A percentile compares a stretch with the other conserved stretches of the same genome.
Evolutionary conservation across 192 early-diverging fungal genomes (phyloP).

Genomic region (Endogone sp.): DNA sequence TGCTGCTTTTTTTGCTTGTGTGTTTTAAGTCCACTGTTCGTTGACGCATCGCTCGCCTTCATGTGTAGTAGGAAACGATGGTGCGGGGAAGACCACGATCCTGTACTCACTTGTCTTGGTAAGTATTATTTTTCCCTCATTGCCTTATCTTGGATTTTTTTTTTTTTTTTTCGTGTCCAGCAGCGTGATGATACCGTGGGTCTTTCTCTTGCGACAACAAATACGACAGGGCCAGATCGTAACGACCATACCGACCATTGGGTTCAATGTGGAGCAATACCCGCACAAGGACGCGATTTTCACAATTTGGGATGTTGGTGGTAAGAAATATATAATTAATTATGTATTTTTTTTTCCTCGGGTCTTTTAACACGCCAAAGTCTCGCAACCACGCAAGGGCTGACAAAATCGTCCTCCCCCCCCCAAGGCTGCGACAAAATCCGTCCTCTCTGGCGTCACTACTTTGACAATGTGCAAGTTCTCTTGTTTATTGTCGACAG

Average conservation of each 20-base stretch:
- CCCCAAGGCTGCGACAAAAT: conserved; percentile 70
- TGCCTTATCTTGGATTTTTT: neutral
- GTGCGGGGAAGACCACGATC: conserved; percentile 98
- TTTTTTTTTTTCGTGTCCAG: neutral
- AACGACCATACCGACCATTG: conserved; percentile 98
- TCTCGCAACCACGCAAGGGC: neutral
- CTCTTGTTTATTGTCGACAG: conserved; percentile 98
- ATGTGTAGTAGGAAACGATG: conserved; percentile 83
- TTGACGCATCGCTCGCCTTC: too few relatives aligned
- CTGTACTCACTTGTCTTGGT: conserved; percentile 97
- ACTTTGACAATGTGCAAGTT: conserved; percentile 96
- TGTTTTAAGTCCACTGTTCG: conserved; percentile 98
- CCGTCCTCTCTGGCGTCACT: conserved; percentile 96
- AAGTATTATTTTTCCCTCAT: neutral
- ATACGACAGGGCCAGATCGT: conserved; percentile 83
- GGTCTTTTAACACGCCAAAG: neutral
- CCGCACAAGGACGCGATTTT: conserved; percentile 99
- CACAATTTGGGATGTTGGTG: conserved; percentile 98
- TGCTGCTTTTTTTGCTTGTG: conserved; percentile 67
- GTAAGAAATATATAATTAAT: conserved; percentile 67
- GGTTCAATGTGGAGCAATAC: conserved; percentile 98
- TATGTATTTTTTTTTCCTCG: too few relatives aligned
- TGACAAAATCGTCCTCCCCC: neutral
- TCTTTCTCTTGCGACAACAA: neutral
- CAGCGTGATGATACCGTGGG: neutral